Conservation (phyloP, 192 early-diverging fungal species). For the Linnemannia schmuckeri region DNA sequence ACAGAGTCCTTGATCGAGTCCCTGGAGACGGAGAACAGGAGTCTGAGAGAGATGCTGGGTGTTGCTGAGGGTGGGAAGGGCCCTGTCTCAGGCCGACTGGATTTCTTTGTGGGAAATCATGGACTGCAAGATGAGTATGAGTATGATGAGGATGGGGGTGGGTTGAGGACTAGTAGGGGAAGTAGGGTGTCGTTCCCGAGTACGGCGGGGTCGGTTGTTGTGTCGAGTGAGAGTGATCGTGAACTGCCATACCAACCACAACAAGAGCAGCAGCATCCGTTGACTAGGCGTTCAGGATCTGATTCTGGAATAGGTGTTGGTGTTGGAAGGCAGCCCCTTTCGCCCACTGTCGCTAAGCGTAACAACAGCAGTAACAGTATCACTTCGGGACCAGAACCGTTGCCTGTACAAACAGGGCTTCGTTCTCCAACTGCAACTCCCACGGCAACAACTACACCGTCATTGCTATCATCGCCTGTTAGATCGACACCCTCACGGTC, state of each 20-base stretch:
- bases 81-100: neutral
- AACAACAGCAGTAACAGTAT: neutral
- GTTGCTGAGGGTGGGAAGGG: slow-evolving; percentile 21
- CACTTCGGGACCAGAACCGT: neutral
- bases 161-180: neutral
- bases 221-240: slow-evolving; percentile 45
- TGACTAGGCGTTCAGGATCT: neutral
- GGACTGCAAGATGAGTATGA: slow-evolving; percentile 9
- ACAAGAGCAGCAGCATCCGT: neutral
- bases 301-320: neutral
- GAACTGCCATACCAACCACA: slow-evolving; percentile 12
- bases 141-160: neutral
- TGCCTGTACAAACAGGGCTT: slow-evolving; percentile 26
- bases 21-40: slow-evolving; percentile 42
- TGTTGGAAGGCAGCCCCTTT: neutral
- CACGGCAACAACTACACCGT: neutral
- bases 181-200: slow-evolving; percentile 52
- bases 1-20: slow-evolving; percentile 51
- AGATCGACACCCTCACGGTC: neutral
- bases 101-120: slow-evolving; percentile 7
- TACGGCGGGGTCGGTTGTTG: slow-evolving; percentile 39
- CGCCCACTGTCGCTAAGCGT: neutral
- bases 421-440: slow-evolving; percentile 7
- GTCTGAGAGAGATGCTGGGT: slow-evolving; percentile 45
- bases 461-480: neutral